phyloP scores from a whole-genome alignment of 305 asterid species.

The Fraxinus platypoda region DNA sequence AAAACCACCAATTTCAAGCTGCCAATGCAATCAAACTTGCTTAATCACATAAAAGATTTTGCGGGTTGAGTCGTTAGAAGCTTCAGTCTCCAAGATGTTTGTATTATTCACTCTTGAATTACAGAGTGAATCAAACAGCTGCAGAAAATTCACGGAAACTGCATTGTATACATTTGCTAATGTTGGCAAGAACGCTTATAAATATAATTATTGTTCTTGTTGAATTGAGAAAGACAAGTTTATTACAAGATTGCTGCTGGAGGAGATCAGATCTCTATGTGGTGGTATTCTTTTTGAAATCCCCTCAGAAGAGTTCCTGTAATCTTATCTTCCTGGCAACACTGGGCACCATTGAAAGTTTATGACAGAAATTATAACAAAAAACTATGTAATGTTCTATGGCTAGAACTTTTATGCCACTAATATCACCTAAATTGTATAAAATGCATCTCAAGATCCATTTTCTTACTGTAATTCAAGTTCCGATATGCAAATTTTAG shows the following conservation, averaged over 20 bases:
- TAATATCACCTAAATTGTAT: not conserved
- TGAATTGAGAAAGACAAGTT: not conserved
- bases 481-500: not conserved
- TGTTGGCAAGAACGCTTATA: not conserved
- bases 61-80: not conserved
- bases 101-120: not conserved
- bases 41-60: not conserved
- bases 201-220: not conserved
- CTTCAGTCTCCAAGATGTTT: not conserved
- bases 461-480: not conserved
- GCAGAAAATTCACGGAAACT: not conserved
- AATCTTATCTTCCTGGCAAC: not conserved
- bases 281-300: not conserved
- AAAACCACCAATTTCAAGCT: not conserved
- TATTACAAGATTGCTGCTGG: slow-evolving; percentile 11
- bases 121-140: not conserved
- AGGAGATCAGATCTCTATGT: not conserved
- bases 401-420: not conserved
- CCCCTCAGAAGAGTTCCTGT: not conserved
- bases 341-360: not conserved
- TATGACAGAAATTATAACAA: not conserved
- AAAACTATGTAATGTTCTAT: not conserved
- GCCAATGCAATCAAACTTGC: not conserved
- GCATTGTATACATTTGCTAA: not conserved
- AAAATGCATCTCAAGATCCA: not conserved